A percentile compares a stretch with the other conserved stretches of the same genome.
Evolutionary conservation across 805 yeast genomes (phyloP).

Genomic region (Cyberlindnera xishuangbannaensis): DNA sequence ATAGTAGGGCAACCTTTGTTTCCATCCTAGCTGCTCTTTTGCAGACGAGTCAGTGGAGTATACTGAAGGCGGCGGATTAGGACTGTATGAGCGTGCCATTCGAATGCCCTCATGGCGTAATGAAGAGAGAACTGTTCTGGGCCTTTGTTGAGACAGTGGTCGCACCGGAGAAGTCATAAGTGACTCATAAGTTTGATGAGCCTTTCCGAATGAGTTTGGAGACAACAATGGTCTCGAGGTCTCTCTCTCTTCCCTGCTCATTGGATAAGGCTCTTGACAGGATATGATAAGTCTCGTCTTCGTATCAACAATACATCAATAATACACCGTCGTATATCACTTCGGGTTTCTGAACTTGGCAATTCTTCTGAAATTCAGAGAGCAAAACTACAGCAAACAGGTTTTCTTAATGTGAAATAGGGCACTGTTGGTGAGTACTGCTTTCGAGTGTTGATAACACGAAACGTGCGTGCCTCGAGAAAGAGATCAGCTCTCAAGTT

Average conservation of each 20-base stretch:
- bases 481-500: too few species aligned
- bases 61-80: conserved; percentile 6
- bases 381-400: too few species aligned
- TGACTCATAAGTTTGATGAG: conserved; percentile 11
- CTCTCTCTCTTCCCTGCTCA: conserved; percentile 2
- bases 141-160: conserved; percentile 10
- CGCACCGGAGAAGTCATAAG: conserved; percentile 4
- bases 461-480: too few species aligned
- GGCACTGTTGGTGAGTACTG: too few species aligned
- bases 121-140: conserved; percentile 18
- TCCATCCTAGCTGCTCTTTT: conserved; percentile 8
- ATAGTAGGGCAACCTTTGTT: conserved; percentile 47
- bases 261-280: too few species aligned
- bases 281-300: too few species aligned
- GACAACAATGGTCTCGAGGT: conserved; percentile 10
- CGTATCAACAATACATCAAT: too few species aligned
- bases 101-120: conserved; percentile 5
- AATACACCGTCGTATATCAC: too few species aligned
- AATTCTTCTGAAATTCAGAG: too few species aligned
- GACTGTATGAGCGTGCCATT: conserved; percentile 1
- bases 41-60: conserved; percentile 9
- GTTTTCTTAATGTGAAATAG: too few species aligned
- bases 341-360: too few species aligned
- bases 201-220: conserved; percentile 1
- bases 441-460: too few species aligned